Percentiles rank a stretch among this genome's conserved stretches.
Conservation (phyloP, 1,284 basidiomycete genomes). For the Vanrija humicola region DNA sequence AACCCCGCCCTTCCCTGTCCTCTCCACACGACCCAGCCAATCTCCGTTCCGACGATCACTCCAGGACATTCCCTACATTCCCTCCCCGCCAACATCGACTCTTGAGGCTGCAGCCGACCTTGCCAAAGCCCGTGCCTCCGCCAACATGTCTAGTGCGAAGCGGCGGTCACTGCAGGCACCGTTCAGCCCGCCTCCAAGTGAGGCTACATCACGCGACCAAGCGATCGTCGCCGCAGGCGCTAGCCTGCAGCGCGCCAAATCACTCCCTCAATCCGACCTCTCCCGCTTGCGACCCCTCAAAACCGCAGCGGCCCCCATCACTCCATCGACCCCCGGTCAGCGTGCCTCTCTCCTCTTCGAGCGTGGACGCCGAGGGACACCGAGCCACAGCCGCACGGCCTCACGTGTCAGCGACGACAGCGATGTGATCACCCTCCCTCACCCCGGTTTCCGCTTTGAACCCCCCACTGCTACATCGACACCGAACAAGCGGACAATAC, state of each 20-base stretch:
- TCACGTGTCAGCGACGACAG: too few relatives aligned
- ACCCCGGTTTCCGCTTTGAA: too few relatives aligned
- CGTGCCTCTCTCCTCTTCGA: conserved; percentile 6
- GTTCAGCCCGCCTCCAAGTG: neutral
- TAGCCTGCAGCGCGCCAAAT: conserved; percentile 10
- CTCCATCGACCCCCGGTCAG: neutral
- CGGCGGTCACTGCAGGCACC: conserved; percentile 13
- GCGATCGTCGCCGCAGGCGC: conserved; percentile 2
- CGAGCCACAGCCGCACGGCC: too few relatives aligned
- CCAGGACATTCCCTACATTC: conserved; percentile 18
- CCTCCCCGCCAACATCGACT: conserved; percentile 7
- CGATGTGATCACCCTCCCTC: too few relatives aligned
- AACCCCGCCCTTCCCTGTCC: conserved; percentile 6
- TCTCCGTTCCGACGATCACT: conserved; percentile 15
- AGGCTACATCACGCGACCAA: conserved; percentile 1
- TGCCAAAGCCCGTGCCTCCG: conserved; percentile 11
- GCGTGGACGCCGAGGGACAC: too few relatives aligned
- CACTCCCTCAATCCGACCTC: conserved; percentile 7
- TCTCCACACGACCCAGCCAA: conserved; percentile 1
- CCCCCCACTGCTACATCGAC: neutral
- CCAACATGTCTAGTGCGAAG: conserved; percentile 16
- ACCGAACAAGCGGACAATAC: neutral
- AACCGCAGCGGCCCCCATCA: neutral
- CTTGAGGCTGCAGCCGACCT: conserved; percentile 11
- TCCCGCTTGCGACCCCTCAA: conserved; percentile 1